phyloP scores from a whole-genome alignment of 2,329 filamentous ascomycete species.

The Claviceps pazoutovae region DNA sequence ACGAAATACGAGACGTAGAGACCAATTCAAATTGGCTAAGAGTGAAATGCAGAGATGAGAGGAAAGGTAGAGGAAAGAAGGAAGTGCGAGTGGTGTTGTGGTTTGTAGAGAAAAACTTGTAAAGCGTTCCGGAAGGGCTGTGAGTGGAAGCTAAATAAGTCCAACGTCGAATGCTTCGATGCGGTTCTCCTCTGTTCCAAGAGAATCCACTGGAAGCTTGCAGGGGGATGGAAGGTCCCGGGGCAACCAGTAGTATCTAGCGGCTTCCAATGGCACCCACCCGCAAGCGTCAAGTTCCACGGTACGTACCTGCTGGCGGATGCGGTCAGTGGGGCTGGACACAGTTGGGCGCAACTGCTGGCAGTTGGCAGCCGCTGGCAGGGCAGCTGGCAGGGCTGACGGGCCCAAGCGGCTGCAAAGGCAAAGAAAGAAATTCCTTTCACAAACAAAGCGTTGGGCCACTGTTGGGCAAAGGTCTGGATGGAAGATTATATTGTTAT shows the following conservation, averaged over 20 bases:
- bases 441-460: conserved; percentile 1
- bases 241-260: neutral
- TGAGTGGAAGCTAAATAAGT: conserved; percentile 23
- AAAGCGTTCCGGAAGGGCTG: conserved; percentile 3
- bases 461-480: neutral
- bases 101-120: conserved; percentile 9
- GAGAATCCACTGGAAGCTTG: conserved; percentile 22
- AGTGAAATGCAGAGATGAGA: neutral
- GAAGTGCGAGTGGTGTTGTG: conserved; percentile 11
- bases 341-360: no score
- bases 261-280: neutral
- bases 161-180: conserved; percentile 25
- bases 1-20: conserved; percentile 2
- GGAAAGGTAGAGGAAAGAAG: neutral
- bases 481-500: no score
- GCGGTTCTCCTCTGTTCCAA: conserved; percentile 30
- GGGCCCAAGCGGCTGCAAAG: no score
- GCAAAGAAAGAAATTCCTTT: no score
- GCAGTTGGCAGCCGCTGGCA: no score
- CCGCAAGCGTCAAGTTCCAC: neutral
- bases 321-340: no score
- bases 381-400: no score
- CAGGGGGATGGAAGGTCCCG: conserved; percentile 20
- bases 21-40: neutral
- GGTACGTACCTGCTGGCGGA: no score